These are phyloP conservation scores for Orobanche coerulescens DNA, from an alignment of 257 asterid genomes.

Conservation along the genomic window DNA sequence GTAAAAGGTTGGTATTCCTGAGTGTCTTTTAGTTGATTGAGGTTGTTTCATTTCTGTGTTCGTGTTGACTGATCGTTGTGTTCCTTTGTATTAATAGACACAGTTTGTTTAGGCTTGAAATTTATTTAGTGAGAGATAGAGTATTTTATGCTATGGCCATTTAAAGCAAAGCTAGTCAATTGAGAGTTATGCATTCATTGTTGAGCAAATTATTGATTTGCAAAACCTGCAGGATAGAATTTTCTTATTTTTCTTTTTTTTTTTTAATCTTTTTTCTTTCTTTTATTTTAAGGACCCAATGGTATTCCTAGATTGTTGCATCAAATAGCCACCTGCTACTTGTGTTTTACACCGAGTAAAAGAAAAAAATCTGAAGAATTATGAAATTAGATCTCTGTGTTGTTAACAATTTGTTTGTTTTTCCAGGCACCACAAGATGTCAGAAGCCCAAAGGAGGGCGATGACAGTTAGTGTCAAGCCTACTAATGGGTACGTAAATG, in stretches of 20 bases:
- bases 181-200: constrained; percentile 13
- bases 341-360: constrained; percentile 6
- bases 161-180: not conserved
- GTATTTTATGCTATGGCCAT: constrained; percentile 6
- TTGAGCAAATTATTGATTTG: constrained; percentile 10
- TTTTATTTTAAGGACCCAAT: not conserved
- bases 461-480: constrained; percentile 25
- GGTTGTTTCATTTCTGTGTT: constrained; percentile 6
- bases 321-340: not conserved
- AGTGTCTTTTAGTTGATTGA: constrained; percentile 17
- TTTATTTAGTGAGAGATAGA: not conserved
- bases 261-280: too few relatives aligned
- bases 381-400: not conserved
- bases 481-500: constrained; percentile 45
- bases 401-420: constrained; percentile 7
- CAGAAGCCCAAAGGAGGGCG: constrained; percentile 86
- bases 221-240: not conserved
- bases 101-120: constrained; percentile 8
- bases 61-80: constrained; percentile 15
- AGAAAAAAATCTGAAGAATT: not conserved
- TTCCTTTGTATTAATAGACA: not conserved
- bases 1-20: constrained; percentile 15
- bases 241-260: too few relatives aligned
- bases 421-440: constrained; percentile 61
- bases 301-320: not conserved